Evolutionary conservation across 768 basidiomycete genomes (phyloP), one percentile per base, ranked within the genome.

Genomic region (Podaxis sp.): DNA sequence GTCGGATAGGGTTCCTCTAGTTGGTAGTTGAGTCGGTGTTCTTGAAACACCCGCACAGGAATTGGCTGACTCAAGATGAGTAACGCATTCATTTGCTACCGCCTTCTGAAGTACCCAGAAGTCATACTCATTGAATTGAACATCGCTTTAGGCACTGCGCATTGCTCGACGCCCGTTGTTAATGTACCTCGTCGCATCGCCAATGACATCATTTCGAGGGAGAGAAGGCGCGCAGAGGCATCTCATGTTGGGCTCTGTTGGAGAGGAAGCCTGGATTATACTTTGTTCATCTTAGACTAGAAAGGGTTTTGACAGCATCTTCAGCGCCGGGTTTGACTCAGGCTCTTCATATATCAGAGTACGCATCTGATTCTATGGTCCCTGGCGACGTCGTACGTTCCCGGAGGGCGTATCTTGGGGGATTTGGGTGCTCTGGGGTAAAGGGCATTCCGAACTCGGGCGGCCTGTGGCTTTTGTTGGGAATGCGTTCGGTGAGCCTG

Each of bases 361-460:
- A 15, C 19, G 48, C 22, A 33, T 30, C 26, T 46, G 40, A 24
- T 52, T 40, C 22, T 24, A 49, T 49, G 12, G 46, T 36, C 55
- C 48, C 24, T 49, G 54, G 39, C 26, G 33, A 28, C 19, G 46
- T 44, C n/a, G 39, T 40, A 38, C 19, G 40, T 19, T 55, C 13
- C 40, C 22, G 26, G 38, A 55, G 11, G 42, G 28, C 26, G 24
- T 36, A 46, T 39, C 42, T 56, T 36, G 19, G 4, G 15, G 46
- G 26, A 38, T 49, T 33, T 26, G 39, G 46, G 54, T 19, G 19
- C 12, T 17, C 3, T 26, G 49, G 67, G 67, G 63, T 52, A 57
- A 30, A 68, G 67, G 67, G 65, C 39, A 52, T 48, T 51, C 52
- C 56, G 49, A 57, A 58, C 38, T 42, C 57, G 42, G 64, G 52